Evolutionary conservation across 1,139 yeast species (phyloP), one percentile per base, ranked within the genome.

Genomic region (Yamadazyma atmosphaerica): DNA sequence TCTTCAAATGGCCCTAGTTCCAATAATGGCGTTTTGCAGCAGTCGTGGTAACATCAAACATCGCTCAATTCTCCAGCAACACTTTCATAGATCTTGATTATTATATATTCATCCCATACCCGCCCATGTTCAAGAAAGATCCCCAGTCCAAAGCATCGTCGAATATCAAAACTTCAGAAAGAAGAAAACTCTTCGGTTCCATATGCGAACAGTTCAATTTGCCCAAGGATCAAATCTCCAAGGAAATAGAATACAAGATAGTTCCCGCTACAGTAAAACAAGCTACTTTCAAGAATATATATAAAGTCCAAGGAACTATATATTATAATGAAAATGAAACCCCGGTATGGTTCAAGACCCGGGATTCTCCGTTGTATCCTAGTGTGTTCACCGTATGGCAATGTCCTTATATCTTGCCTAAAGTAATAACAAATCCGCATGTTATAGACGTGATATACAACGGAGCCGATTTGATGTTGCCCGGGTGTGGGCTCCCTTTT

Each of bases 381-480:
- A 77, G 95, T 0, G 68, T 89, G 1, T 85, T 69, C 52, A 81
- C 89, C 0, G 58, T 82, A 31, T 87, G 96, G 95, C 68, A 71
- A 23, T 72, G 77, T 32, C 89, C 92, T 0, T 74, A 64, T 44
- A 42, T 88, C 8, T 51, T 87, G 19, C 95, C 95, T 0, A 56
- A 72, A 2, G 76, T 90, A 3, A 60, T 66, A 39, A 90, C 97
- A 0, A 92, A 87, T 55, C 78, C 79, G 10, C 79, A 74, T 50
- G 96, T 92, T 2, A 71, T 90, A 14, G 58, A 65, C 36, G 77
- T 77, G 40, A 61, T 89, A 21, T 66, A 72, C 26, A 79, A 77
- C 43, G 97, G 97, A 7, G 97, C 98, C 0, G 84, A 90, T 56
- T 68, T 92, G 51, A 90, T 92, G 97, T 69, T 86, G 25, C 94